Base-by-base conservation (phyloP, 805 yeast genomes). In the Starmerella potacharoeniae region DNA sequence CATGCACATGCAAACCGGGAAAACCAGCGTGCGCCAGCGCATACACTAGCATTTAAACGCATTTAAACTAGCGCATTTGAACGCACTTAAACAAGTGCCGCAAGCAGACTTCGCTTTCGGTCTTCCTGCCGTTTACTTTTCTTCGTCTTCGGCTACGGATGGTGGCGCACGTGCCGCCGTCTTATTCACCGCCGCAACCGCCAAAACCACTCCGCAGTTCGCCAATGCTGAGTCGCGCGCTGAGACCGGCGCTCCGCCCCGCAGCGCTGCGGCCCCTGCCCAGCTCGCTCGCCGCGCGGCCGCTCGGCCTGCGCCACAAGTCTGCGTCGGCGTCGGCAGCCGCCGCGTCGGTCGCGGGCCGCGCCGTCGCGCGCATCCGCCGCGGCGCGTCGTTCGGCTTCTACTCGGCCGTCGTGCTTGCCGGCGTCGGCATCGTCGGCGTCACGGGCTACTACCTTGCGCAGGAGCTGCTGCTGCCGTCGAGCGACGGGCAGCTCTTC, bases 401-500 rank as follows among this genome's bases (percentile, higher is more conserved):
- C 55, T 68, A 64, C 55, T 54, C 68, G 11, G 65, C 63, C n/a
- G 52, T 69, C 16, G 71, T 69, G 16, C 46, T 68, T 13, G 67
- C 60, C 5, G 73, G 71, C 5, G 52, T 69, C 8, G 73, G 69
- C 4, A 55, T 68, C 31, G 55, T 68, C 4, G 77, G 82, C 47
- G 68, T 82, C 55, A 79, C 89, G 22, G 74, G 86, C 8, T 90
- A 86, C 68, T 75, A 87, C 58, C 78, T 89, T 28, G 77, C 84
- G n/a, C 75, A 83, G 10, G 96, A 90, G 66, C 71, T 90, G 35
- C 80, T 87, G 60, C 77, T 90, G 49, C 96, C 97, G 9, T 83
- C 95, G 1, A 95, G 95, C 29, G 96, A 90, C 66, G 90, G 95
- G 0, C 85, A 84, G 60, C 80, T 95, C 2, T 90, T 90, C 73